A percentile compares a stretch with the other conserved stretches of the same genome.
phyloP scores from a whole-genome alignment of 2,329 filamentous ascomycete species.

The Penicillium vulpinum region DNA sequence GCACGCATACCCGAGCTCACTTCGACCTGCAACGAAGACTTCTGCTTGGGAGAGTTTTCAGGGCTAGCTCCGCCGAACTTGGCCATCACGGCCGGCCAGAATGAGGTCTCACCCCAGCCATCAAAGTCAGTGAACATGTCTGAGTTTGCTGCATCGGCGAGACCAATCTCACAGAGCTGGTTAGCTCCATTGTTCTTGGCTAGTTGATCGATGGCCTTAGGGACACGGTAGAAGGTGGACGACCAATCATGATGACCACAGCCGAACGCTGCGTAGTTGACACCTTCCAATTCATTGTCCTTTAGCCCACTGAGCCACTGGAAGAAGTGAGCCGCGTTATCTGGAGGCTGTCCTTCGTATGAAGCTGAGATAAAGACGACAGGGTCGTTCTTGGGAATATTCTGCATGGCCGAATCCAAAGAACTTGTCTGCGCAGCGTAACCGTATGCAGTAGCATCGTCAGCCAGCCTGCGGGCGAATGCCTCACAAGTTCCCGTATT shows the following conservation, averaged over 20 bases:
- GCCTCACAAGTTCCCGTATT: slow-evolving; percentile 75
- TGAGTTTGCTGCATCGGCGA: slow-evolving; percentile 61
- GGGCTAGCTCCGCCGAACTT: slow-evolving; percentile 31
- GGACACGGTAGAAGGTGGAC: slow-evolving; percentile 66
- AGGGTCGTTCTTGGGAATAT: slow-evolving; percentile 61
- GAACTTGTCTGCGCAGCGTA: slow-evolving; percentile 58
- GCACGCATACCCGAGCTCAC: slow-evolving; percentile 56
- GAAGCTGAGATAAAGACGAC: slow-evolving; percentile 68
- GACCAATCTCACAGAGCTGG: slow-evolving; percentile 53
- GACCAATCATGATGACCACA: slow-evolving; percentile 60
- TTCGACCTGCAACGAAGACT: slow-evolving; percentile 45
- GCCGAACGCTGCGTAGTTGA: slow-evolving; percentile 69
- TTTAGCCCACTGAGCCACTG: slow-evolving; percentile 62
- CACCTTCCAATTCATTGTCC: slow-evolving; percentile 54
- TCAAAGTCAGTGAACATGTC: slow-evolving; percentile 71
- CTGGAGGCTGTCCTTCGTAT: slow-evolving; percentile 73
- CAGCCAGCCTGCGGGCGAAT: slow-evolving; percentile 63
- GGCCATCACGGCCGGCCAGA: slow-evolving; percentile 55
- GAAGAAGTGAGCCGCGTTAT: slow-evolving; percentile 69
- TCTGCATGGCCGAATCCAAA: slow-evolving; percentile 63
- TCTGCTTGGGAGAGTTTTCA: slow-evolving; percentile 35
- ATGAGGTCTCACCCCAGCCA: slow-evolving; percentile 62
- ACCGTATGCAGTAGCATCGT: slow-evolving; percentile 60
- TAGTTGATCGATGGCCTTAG: slow-evolving; percentile 60
- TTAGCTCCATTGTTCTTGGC: slow-evolving; percentile 55